phyloP scores from a whole-genome alignment of 2,329 filamentous ascomycete species.

The Fusarium haematococcum region DNA sequence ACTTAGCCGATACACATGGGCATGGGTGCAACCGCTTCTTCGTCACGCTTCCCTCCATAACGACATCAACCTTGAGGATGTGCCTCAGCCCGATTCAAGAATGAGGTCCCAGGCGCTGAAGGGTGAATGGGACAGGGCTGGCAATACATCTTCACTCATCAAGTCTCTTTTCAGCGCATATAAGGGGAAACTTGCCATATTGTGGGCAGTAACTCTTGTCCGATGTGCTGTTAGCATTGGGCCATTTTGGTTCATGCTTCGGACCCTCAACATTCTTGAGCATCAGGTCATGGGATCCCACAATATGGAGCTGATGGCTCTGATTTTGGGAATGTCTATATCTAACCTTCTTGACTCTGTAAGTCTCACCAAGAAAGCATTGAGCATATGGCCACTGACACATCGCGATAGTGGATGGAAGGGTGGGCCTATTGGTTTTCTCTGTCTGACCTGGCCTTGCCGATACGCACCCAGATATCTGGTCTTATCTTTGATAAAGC shows the following conservation, averaged over 20 bases:
- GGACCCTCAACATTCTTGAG: constrained; percentile 74
- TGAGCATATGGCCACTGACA: neutral
- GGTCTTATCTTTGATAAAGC: constrained; percentile 81
- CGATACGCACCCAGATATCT: constrained; percentile 75
- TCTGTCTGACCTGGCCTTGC: constrained; percentile 70
- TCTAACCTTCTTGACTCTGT: constrained; percentile 65
- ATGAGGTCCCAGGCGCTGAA: constrained; percentile 63
- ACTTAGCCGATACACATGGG: constrained; percentile 71
- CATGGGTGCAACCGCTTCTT: constrained; percentile 70
- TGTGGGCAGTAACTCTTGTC: constrained; percentile 67
- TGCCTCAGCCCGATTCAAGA: constrained; percentile 69
- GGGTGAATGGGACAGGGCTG: constrained; percentile 59
- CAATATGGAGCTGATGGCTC: constrained; percentile 68
- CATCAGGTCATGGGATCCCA: constrained; percentile 58
- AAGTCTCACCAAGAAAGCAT: neutral
- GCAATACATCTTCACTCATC: constrained; percentile 65
- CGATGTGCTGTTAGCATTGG: constrained; percentile 71
- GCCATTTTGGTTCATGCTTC: constrained; percentile 76
- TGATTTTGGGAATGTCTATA: constrained; percentile 73
- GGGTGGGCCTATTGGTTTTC: constrained; percentile 74
- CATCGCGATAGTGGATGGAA: constrained; percentile 64
- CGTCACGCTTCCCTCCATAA: constrained; percentile 65
- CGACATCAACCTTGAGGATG: constrained; percentile 70
- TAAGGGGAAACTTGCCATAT: constrained; percentile 63
- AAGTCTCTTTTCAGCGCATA: constrained; percentile 68